Base-by-base conservation (phyloP, 106 monocot species). In the Posidonia australis region DNA sequence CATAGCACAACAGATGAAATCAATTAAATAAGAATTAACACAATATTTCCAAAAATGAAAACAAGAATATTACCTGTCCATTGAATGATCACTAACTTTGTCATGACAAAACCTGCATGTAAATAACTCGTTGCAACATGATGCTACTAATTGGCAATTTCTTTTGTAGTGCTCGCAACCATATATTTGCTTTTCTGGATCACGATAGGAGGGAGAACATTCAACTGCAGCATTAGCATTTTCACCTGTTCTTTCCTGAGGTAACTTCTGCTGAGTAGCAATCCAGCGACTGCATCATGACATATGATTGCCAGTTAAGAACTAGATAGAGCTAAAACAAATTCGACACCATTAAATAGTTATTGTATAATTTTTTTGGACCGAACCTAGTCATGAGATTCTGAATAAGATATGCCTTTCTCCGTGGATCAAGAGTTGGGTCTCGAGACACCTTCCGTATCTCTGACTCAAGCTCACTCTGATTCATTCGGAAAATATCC, bases 81-180 rank as follows among this genome's bases (percentile, higher is more conserved):
- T 99, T 10, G 83, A 79, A 78, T 99, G 98, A 79, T 99, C 91
- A 46, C 91, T 99, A 64, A 85, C 83, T 85, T 86, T 88, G 74
- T 99, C 98, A 79, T 99, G 98, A 75, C 98, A 99, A 67, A 99
- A 91, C 51, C 98, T 78, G 79, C 98, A 99, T 29, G 91, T 78
- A 58, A 90, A 99, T 45, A 99, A 70, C 76, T 85, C 91, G 46
- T 87, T 91, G 73, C 98, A 99, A 75, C 98, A 99, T 52, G 84
- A 74, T 58, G 98, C 98, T 62, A 91, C 74, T 27, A 99, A 77
- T 57, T 99, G 91, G 63, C 98, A 99, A 48, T 99, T 99, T 73
- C 98, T 77, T 68, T 91, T 91, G 56, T 99, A 99, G 61, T 99
- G 98, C 54, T 99, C 98, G 74, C 98, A 99, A 23, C 98, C 98